Conservation (phyloP, 2,329 filamentous ascomycete genomes). For the Bertia moriformis region DNA sequence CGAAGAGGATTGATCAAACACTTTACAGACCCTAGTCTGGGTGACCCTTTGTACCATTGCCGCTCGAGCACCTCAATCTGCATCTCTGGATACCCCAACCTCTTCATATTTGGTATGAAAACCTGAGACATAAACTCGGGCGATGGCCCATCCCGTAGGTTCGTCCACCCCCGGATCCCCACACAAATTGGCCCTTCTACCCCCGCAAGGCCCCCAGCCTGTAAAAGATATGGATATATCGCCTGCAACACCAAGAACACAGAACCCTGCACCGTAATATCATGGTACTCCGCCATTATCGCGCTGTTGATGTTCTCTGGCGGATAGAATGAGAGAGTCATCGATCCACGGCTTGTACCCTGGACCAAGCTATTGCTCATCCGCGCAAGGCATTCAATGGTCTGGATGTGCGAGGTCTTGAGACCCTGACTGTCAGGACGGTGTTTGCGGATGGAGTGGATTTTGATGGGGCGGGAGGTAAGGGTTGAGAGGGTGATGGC, state of each 20-base stretch:
- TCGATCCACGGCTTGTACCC: not conserved
- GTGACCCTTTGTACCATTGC: not conserved
- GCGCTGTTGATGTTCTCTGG: no score
- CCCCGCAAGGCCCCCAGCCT: not conserved
- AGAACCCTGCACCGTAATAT: constrained; percentile 33
- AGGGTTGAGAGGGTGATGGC: constrained; percentile 7
- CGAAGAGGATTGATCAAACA: not conserved
- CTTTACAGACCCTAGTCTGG: not conserved
- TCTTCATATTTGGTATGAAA: not conserved
- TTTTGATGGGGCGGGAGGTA: constrained; percentile 19
- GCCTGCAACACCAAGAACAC: constrained; percentile 42
- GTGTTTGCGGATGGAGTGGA: constrained; percentile 37
- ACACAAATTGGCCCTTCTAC: not conserved
- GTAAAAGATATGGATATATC: constrained; percentile 39
- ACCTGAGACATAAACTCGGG: not conserved
- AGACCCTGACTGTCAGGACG: constrained; percentile 32
- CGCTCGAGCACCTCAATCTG: not conserved
- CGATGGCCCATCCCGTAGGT: not conserved
- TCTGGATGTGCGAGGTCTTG: constrained; percentile 40
- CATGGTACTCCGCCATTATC: no score
- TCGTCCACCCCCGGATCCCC: not conserved
- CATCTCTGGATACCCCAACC: not conserved
- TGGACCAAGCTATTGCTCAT: constrained; percentile 11
- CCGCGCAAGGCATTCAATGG: constrained; percentile 32
- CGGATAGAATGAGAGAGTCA: not conserved